Percentiles rank a stretch among this genome's conserved stretches.
Conservation (phyloP, 2,329 filamentous ascomycete species). For the Ascomycota sp. region DNA sequence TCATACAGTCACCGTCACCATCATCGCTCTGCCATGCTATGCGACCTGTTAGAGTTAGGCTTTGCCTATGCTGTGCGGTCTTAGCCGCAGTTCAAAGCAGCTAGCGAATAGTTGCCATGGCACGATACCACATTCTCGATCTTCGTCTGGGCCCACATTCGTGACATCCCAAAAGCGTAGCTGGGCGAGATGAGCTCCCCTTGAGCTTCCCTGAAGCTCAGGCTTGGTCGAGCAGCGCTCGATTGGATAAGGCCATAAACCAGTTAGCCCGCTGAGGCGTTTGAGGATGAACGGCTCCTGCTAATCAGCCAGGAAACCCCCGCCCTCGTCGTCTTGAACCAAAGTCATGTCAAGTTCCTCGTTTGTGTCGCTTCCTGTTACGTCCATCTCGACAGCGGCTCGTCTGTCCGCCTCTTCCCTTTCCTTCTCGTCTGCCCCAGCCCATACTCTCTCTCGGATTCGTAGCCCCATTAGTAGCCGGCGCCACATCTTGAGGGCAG, state of each 20-base stretch:
- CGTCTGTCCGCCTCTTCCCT: conserved; percentile 17
- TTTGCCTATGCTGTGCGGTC: too few species aligned
- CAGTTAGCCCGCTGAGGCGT: background rate
- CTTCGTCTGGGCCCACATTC: too few species aligned
- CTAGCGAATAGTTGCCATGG: too few species aligned
- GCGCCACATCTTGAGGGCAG: conserved; percentile 41
- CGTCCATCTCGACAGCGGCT: conserved; percentile 7
- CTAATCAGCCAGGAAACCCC: conserved; percentile 22
- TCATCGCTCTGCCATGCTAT: background rate
- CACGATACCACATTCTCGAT: too few species aligned
- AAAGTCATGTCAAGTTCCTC: conserved; percentile 20
- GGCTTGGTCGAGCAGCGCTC: too few species aligned
- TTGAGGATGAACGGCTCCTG: too few species aligned
- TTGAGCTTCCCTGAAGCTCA: too few species aligned
- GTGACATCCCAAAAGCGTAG: too few species aligned
- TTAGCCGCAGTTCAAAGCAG: too few species aligned
- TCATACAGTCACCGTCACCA: background rate
- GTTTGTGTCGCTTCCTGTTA: conserved; percentile 16
- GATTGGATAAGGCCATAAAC: too few species aligned
- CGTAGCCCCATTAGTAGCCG: conserved; percentile 57
- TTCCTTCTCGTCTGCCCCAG: conserved; percentile 26
- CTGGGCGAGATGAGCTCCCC: too few species aligned
- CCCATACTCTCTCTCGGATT: conserved; percentile 52
- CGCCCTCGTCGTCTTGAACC: conserved; percentile 18
- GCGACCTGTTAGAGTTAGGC: too few species aligned